A percentile compares a stretch with the other conserved stretches of the same genome.
phyloP scores from a whole-genome alignment of 2,329 filamentous ascomycete genomes.

The Fusarium humuli region DNA sequence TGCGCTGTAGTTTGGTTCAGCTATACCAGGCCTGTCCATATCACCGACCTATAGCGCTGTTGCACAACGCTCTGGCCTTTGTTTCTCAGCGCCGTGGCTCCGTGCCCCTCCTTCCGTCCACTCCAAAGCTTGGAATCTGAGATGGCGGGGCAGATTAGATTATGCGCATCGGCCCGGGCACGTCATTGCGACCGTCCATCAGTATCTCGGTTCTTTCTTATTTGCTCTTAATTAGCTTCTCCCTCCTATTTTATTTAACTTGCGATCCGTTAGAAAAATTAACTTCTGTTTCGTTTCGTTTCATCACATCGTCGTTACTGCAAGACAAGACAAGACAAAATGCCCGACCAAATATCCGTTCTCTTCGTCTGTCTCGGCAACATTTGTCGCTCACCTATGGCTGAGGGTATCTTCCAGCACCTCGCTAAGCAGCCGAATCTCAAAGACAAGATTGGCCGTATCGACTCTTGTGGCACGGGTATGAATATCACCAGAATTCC shows the following conservation, averaged over 20 bases:
- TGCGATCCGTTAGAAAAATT: neutral
- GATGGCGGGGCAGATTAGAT: conserved; percentile 45
- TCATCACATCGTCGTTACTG: neutral
- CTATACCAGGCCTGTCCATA: conserved; percentile 27
- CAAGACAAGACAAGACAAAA: conserved; percentile 33
- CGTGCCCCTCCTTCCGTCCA: conserved; percentile 32
- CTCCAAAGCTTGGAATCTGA: conserved; percentile 36
- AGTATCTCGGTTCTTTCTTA: conserved; percentile 33
- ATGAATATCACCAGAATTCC: neutral
- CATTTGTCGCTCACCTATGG: conserved; percentile 95
- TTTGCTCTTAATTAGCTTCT: conserved; percentile 2
- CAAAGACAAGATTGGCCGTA: conserved; percentile 68
- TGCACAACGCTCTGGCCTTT: neutral
- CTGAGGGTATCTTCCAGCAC: conserved; percentile 89
- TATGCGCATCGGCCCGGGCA: conserved; percentile 43
- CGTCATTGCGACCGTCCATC: conserved; percentile 42
- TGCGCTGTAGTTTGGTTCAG: conserved; percentile 1
- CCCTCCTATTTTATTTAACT: conserved; percentile 10
- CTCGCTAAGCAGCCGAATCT: conserved; percentile 72
- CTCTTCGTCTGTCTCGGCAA: conserved; percentile 98
- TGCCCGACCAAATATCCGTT: conserved; percentile 70
- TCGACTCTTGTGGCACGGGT: conserved; percentile 92
- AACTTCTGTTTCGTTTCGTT: neutral
- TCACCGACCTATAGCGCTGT: conserved; percentile 2
- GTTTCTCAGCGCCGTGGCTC: neutral